These are phyloP conservation scores for Trametes maxima DNA, from an alignment of 768 basidiomycete species.

Conservation along the genomic window DNA sequence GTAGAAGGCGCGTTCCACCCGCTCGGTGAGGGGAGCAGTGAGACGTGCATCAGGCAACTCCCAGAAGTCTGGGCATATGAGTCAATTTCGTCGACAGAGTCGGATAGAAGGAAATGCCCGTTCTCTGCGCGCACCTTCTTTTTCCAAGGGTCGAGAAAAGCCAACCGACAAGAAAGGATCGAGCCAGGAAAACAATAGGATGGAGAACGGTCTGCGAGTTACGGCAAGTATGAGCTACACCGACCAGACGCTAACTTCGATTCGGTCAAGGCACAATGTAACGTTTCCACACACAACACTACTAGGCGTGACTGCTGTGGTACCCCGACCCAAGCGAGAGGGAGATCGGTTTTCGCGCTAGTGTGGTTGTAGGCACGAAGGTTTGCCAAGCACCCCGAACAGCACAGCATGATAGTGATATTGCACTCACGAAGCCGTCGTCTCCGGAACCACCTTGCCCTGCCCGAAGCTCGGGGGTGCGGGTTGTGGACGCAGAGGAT, in stretches of 20 bases:
- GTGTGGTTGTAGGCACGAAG: neutral
- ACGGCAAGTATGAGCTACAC: neutral
- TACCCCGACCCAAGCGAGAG: too few relatives aligned
- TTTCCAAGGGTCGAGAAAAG: conserved; percentile 57
- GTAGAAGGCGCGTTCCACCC: conserved; percentile 12
- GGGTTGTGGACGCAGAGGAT: conserved; percentile 45
- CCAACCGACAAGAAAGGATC: conserved; percentile 57
- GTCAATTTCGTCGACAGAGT: neutral
- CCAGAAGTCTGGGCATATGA: conserved; percentile 13
- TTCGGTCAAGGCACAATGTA: neutral
- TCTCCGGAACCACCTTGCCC: conserved; percentile 50
- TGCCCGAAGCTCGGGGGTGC: conserved; percentile 53
- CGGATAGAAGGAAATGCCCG: neutral
- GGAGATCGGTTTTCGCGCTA: too few relatives aligned
- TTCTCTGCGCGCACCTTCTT: conserved; percentile 46
- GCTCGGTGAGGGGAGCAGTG: conserved; percentile 12
- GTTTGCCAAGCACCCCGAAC: neutral
- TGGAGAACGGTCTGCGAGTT: conserved; percentile 43
- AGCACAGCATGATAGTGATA: neutral
- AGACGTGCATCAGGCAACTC: conserved; percentile 6
- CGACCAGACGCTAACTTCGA: neutral
- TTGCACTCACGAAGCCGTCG: conserved; percentile 33
- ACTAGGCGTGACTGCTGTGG: too few relatives aligned
- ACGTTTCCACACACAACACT: neutral
- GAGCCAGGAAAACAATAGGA: conserved; percentile 55